Base-by-base conservation (phyloP, 108 stramenopile genomes). In the Epipyxis sp. region DNA sequence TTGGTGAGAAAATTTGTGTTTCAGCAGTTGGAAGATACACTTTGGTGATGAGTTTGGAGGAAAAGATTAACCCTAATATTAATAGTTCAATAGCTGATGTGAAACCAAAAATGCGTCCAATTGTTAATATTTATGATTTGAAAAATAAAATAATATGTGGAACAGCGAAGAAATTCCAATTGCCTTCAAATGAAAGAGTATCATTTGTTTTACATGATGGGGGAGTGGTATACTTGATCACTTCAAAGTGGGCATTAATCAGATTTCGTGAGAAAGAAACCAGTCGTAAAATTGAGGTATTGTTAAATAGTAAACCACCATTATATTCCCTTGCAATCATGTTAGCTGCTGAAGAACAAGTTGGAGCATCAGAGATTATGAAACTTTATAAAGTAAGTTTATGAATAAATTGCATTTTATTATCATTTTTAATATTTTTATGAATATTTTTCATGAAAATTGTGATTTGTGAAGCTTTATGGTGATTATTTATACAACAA, bases 331-430 rank as follows among this genome's bases (percentile, higher is more conserved):
- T 74, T 13, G 71, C 71, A 16, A 74, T 74, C 27, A 54, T 42
- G 6, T 42, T 74, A 6, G 71, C 71, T 27, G 71, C 32, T 3
- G 71, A 74, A 37, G 71, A 74, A 74, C 71, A 74, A 57, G 25
- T 46, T 13, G 71, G 43, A 54, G 71, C 50, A 6, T 30, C 71
- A 10, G 71, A 74, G 35, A 57, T 74, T 37, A 74, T 74, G 71
- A 46, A 57, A 39, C 71, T 74, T 39, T 74, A 74, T 37, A 6
- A 74, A 57, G 32, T 6, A 37, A n/a, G n/a, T n/a, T n/a, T n/a
- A n/a, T n/a, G n/a, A n/a, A n/a, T n/a, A n/a, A n/a, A n/a, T n/a
- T n/a, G n/a, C n/a, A n/a, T n/a, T n/a, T n/a, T n/a, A n/a, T n/a
- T 57, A 57, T n/a, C 54, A n/a, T n/a, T 57, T n/a, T n/a, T n/a